Evolutionary conservation across 2,329 filamentous ascomycete species (phyloP).

Genomic region (Magnaporthiopsis incrustans): DNA sequence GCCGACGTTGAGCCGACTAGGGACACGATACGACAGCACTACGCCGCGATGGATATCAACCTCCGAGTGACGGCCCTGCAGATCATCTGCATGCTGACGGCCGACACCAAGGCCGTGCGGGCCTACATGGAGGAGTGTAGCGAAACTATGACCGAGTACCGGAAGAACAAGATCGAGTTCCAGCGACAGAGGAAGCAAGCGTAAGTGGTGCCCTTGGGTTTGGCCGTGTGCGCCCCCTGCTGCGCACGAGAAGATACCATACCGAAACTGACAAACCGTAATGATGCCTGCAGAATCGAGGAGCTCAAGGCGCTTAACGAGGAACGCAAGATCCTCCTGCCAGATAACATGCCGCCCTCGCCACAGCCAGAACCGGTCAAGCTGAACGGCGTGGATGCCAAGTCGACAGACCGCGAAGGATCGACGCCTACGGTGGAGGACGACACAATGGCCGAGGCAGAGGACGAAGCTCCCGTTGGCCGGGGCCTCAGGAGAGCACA

Average conservation of each 20-base stretch:
- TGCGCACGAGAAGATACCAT: not conserved
- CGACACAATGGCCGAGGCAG: constrained; percentile 54
- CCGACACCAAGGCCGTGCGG: constrained; percentile 78
- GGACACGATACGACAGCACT: constrained; percentile 66
- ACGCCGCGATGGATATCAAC: constrained; percentile 73
- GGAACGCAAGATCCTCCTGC: constrained; percentile 63
- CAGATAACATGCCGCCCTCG: constrained; percentile 62
- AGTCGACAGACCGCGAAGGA: constrained; percentile 57
- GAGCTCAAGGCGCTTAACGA: constrained; percentile 65
- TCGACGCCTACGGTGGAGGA: constrained; percentile 50
- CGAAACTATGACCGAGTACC: constrained; percentile 86
- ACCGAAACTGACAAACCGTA: constrained; percentile 20
- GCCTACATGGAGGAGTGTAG: constrained; percentile 88
- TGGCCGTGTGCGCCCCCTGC: not conserved
- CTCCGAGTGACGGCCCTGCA: constrained; percentile 72
- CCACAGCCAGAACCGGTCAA: constrained; percentile 43
- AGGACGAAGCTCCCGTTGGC: constrained; percentile 54
- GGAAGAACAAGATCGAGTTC: constrained; percentile 91
- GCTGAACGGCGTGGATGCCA: constrained; percentile 46
- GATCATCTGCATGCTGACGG: constrained; percentile 76
- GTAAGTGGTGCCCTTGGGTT: constrained; percentile 34
- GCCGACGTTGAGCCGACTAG: constrained; percentile 64
- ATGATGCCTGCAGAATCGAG: constrained; percentile 45
- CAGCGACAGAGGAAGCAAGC: constrained; percentile 67
- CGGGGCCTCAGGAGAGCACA: constrained; percentile 53